Conservation (phyloP, 1,284 basidiomycete genomes). For the Rhodotorula sp. region DNA sequence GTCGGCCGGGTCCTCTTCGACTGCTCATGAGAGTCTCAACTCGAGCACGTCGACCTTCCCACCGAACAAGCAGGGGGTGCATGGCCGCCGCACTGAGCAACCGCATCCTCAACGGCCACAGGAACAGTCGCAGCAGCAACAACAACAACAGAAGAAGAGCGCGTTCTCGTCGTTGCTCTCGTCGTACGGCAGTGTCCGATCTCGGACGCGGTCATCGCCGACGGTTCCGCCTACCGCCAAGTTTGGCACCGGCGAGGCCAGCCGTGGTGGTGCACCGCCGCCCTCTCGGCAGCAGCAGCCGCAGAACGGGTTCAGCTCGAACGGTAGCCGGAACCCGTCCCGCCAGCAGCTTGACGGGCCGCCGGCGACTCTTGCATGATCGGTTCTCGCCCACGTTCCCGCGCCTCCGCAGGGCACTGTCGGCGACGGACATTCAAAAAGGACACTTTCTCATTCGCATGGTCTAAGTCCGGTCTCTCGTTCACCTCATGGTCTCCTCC, state of each 20-base stretch:
- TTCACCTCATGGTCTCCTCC: not conserved
- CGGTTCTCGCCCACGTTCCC: too few species aligned
- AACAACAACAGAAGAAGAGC: constrained; percentile 12
- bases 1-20: constrained; percentile 4
- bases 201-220: not conserved
- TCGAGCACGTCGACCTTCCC: constrained; percentile 11
- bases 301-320: not conserved
- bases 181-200: constrained; percentile 10
- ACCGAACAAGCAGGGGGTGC: not conserved
- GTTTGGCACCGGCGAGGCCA: not conserved
- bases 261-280: not conserved
- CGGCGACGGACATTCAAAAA: too few species aligned
- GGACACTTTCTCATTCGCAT: too few species aligned
- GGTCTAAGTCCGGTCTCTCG: too few species aligned
- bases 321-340: too few species aligned
- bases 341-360: too few species aligned
- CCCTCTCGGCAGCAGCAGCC: not conserved
- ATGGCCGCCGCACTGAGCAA: not conserved
- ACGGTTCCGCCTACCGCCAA: not conserved
- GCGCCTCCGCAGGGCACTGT: too few species aligned
- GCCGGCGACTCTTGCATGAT: too few species aligned
- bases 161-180: constrained; percentile 15
- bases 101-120: not conserved
- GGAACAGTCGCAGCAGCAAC: not conserved
- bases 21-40: constrained; percentile 7